Evolutionary conservation across 192 early-diverging fungal genomes (phyloP), one percentile per base, ranked within the genome.

Genomic region (Pilaira anomala): DNA sequence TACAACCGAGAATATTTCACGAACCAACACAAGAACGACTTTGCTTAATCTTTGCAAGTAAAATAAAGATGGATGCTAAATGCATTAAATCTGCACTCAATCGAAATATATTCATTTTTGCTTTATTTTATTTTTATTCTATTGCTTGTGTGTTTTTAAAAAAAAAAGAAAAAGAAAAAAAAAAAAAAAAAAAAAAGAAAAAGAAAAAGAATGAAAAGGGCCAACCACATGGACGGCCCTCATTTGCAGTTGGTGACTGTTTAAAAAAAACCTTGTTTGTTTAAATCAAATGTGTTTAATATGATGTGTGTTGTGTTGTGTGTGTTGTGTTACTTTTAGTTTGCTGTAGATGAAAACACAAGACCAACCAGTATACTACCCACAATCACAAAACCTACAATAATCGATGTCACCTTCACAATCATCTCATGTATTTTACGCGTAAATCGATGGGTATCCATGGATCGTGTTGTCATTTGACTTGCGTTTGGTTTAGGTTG

Each of bases 31-130:
- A 90, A 25, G 94, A 97, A 69, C 87, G 87, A 56, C 92, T 92
- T 68, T 88, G 88, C 60, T 83, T 83, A 64, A 98, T 94, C 80
- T 97, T 97, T 33, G 93, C 72, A 56, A 98, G 80, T 36, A 99
- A 81, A 76, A 99, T 63, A 39, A 51, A 28, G n/a, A 63, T 48
- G 48, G 61, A 63, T n/a, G 48, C 61, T 19, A 63, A 29, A 41
- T 63, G 61, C 48, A 51, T 63, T 30, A 51, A 16, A 36, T 63
- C 61, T 36, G 61, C 61, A 13, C n/a, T 39, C 28, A 63, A 36
- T 22, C 61, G 48, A 63, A 63, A 63, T 39, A 63, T 29, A 33
- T 63, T 63, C 61, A 63, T 63, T 60, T 2, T 51, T 12, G 25
- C 29, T 33, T 25, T 50, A 51, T 60, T 2, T 49, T 49, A 30